These are phyloP conservation scores for Vittaforma corneae DNA, from an alignment of 371 early-diverging fungal species.

Conservation along the genomic window DNA sequence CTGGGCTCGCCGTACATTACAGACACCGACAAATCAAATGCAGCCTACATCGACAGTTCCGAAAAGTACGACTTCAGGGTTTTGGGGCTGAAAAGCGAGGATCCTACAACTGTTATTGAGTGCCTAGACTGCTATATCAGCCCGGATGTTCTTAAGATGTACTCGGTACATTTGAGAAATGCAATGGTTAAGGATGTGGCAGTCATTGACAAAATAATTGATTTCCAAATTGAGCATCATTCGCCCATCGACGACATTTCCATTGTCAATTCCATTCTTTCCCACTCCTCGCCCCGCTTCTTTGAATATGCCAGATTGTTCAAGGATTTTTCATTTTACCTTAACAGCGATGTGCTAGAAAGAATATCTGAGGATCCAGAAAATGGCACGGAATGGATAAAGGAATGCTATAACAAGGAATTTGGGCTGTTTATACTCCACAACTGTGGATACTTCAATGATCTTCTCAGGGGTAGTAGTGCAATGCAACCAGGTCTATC, in stretches of 20 bases:
- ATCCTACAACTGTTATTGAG: conserved; percentile 25
- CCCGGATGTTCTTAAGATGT: conserved; percentile 14
- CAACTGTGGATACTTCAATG: conserved; percentile 47
- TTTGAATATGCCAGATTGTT: conserved; percentile 44
- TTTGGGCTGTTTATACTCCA: conserved; percentile 37
- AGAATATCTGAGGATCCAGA: conserved; percentile 33
- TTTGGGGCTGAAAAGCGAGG: conserved; percentile 41
- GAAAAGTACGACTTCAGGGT: conserved; percentile 5
- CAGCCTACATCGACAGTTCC: background rate
- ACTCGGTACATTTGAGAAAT: conserved; percentile 32
- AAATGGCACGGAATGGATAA: conserved; percentile 36
- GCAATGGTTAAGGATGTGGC: conserved; percentile 31
- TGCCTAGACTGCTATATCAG: conserved; percentile 28
- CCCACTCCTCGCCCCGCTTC: conserved; percentile 12
- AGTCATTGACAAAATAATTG: conserved; percentile 25
- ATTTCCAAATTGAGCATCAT: conserved; percentile 34
- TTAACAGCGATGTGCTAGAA: conserved; percentile 49
- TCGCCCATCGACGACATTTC: conserved; percentile 29
- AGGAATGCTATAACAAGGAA: conserved; percentile 12
- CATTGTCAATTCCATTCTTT: conserved; percentile 37
- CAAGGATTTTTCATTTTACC: conserved; percentile 44
- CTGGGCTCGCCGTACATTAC: background rate
- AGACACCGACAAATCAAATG: background rate
- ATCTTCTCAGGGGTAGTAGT: conserved; percentile 15
- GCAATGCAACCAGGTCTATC: conserved; percentile 6